Evolutionary conservation across 1,284 basidiomycete genomes (phyloP).

Genomic region (Dichomitus squalens): DNA sequence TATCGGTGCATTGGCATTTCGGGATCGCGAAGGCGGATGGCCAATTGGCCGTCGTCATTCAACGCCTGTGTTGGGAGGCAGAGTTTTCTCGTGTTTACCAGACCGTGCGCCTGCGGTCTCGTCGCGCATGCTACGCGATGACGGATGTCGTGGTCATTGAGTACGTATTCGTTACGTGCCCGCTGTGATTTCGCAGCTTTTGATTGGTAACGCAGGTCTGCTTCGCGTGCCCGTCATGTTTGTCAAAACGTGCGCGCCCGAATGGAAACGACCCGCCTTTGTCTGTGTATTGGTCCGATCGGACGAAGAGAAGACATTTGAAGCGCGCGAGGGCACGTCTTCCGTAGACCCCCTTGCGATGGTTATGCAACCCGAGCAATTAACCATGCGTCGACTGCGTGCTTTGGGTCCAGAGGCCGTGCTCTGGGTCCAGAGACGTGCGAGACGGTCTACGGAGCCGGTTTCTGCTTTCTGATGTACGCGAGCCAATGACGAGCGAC

Average conservation of each 20-base stretch:
- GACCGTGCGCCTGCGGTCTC: not conserved
- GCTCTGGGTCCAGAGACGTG: not conserved
- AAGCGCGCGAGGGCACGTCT: not conserved
- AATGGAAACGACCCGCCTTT: not conserved
- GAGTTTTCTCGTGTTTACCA: not conserved
- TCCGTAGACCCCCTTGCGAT: not conserved
- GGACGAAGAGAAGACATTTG: conserved; percentile 6
- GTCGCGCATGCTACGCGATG: not conserved
- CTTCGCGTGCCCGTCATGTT: not conserved
- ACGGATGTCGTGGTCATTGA: not conserved
- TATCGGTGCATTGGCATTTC: not conserved
- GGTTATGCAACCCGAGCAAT: not conserved
- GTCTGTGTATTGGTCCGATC: conserved; percentile 10
- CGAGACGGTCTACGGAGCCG: too few relatives aligned
- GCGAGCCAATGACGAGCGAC: not conserved
- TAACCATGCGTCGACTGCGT: not conserved
- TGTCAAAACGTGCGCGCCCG: conserved; percentile 1
- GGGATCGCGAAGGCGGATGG: not conserved
- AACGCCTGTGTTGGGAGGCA: not conserved
- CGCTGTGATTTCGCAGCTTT: not conserved
- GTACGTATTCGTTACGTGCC: conserved; percentile 10
- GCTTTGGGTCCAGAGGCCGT: not conserved
- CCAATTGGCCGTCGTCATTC: not conserved
- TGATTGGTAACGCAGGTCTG: not conserved
- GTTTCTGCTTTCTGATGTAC: not conserved